phyloP scores from a whole-genome alignment of 768 basidiomycete genomes.

The Serendipita vermifera region DNA sequence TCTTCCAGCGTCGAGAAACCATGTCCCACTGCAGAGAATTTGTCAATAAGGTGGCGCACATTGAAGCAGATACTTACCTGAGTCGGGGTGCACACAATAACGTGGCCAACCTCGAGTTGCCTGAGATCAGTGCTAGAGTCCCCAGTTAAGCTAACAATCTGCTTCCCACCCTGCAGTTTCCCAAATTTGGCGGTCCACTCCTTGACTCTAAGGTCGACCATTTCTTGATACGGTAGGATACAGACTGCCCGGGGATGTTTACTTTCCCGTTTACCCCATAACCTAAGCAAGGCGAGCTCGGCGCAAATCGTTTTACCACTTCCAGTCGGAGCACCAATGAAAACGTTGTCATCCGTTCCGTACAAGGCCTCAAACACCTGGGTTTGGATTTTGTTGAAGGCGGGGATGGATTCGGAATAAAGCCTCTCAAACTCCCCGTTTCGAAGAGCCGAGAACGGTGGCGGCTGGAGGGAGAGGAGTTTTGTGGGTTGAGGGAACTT shows the following conservation, averaged over 20 bases:
- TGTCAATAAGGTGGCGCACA: constrained; percentile 4
- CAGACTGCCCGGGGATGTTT: constrained; percentile 73
- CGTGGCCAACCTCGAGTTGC: constrained; percentile 77
- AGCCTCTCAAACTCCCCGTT: constrained; percentile 86
- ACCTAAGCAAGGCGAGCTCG: constrained; percentile 85
- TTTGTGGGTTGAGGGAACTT: constrained; percentile 90
- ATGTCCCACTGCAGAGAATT: constrained; percentile 71
- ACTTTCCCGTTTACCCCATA: constrained; percentile 79
- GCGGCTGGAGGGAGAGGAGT: constrained; percentile 80
- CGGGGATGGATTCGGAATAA: constrained; percentile 64
- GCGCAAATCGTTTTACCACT: constrained; percentile 97
- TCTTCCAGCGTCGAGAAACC: constrained; percentile 87
- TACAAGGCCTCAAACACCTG: constrained; percentile 98
- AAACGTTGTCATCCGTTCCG: constrained; percentile 90
- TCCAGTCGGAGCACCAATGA: constrained; percentile 92
- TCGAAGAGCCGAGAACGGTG: constrained; percentile 83
- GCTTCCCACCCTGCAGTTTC: constrained; percentile 76
- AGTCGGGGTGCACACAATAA: constrained; percentile 85
- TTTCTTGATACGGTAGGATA: constrained; percentile 93
- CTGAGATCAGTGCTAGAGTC: constrained; percentile 88
- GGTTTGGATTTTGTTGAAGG: constrained; percentile 98
- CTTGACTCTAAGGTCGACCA: constrained; percentile 79
- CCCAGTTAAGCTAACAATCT: constrained; percentile 85
- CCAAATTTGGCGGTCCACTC: constrained; percentile 87
- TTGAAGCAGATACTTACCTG: constrained; percentile 41